Percentiles rank a stretch among this genome's conserved stretches.
Conservation (phyloP, 768 basidiomycete genomes). For the Pisolithus microcarpus region DNA sequence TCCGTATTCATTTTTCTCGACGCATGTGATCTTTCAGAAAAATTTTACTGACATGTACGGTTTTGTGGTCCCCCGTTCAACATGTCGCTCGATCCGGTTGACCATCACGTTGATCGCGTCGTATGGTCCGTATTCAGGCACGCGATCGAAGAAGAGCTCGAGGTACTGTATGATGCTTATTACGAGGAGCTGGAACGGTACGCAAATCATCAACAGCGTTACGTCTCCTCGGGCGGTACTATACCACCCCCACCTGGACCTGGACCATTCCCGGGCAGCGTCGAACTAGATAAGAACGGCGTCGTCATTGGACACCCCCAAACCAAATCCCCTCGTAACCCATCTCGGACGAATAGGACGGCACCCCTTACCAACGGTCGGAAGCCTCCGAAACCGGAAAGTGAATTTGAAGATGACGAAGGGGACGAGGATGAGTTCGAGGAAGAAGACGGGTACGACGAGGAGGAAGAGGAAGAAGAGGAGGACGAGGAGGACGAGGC, state of each 20-base stretch:
- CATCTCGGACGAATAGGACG: constrained; percentile 30
- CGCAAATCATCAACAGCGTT: constrained; percentile 96
- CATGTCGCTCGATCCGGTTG: constrained; percentile 14
- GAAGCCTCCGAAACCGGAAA: constrained; percentile 46
- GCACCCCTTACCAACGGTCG: constrained; percentile 30
- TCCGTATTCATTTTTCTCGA: constrained; percentile 38
- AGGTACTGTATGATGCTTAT: constrained; percentile 99
- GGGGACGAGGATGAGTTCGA: constrained; percentile 48
- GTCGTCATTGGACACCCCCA: constrained; percentile 42
- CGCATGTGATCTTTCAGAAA: constrained; percentile 13
- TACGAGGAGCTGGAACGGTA: constrained; percentile 99
- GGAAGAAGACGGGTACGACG: constrained; percentile 51
- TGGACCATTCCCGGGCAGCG: constrained; percentile 96
- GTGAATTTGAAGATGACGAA: constrained; percentile 62
- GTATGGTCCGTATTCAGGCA: constrained; percentile 43
- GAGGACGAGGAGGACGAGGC: constrained; percentile 66
- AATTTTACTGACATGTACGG: constrained; percentile 17
- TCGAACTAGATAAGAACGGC: constrained; percentile 93
- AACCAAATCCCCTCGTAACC: constrained; percentile 30
- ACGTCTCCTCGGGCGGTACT: constrained; percentile 83
- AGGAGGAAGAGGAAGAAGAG: constrained; percentile 60
- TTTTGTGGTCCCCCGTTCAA: constrained; percentile 12
- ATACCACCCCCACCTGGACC: constrained; percentile 91
- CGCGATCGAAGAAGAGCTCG: constrained; percentile 99
- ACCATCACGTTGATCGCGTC: constrained; percentile 5